phyloP scores from a whole-genome alignment of 805 yeast species.

The Wickerhamomyces hampshirensis region DNA sequence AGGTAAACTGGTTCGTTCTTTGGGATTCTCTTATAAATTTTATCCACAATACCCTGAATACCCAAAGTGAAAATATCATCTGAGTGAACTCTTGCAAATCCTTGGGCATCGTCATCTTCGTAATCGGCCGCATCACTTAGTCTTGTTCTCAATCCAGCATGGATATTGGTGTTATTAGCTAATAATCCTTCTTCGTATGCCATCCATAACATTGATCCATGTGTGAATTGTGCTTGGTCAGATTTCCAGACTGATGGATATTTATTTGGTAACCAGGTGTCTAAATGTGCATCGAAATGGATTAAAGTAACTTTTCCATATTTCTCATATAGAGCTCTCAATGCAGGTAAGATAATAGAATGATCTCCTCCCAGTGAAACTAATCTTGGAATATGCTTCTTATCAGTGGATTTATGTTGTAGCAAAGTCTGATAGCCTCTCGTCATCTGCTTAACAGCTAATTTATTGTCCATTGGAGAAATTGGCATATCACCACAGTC shows the following conservation, averaged over 20 bases:
- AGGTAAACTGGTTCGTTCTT: constrained; percentile 64
- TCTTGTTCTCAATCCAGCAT: constrained; percentile 75
- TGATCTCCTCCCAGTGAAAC: constrained; percentile 84
- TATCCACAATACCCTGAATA: constrained; percentile 49
- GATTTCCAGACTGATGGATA: constrained; percentile 62
- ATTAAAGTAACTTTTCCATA: constrained; percentile 70
- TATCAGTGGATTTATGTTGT: constrained; percentile 24
- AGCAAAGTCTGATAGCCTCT: constrained; percentile 52
- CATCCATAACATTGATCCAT: constrained; percentile 86
- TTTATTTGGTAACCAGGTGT: constrained; percentile 72
- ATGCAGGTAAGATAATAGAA: constrained; percentile 66
- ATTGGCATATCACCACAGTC: constrained; percentile 71
- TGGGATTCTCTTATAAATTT: constrained; percentile 51
- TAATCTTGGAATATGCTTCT: constrained; percentile 48
- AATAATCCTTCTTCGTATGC: constrained; percentile 54
- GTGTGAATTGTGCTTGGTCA: constrained; percentile 57
- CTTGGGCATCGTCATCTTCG: constrained; percentile 60
- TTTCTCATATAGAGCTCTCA: constrained; percentile 54
- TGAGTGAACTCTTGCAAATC: constrained; percentile 64
- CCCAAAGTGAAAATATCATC: constrained; percentile 74
- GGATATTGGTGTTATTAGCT: constrained; percentile 49
- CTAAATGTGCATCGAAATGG: constrained; percentile 84
- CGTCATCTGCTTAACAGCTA: constrained; percentile 62
- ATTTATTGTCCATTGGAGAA: constrained; percentile 60
- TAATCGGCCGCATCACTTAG: constrained; percentile 61